phyloP scores from a whole-genome alignment of 2,329 filamentous ascomycete species.

The Epichloe sylvatica region DNA sequence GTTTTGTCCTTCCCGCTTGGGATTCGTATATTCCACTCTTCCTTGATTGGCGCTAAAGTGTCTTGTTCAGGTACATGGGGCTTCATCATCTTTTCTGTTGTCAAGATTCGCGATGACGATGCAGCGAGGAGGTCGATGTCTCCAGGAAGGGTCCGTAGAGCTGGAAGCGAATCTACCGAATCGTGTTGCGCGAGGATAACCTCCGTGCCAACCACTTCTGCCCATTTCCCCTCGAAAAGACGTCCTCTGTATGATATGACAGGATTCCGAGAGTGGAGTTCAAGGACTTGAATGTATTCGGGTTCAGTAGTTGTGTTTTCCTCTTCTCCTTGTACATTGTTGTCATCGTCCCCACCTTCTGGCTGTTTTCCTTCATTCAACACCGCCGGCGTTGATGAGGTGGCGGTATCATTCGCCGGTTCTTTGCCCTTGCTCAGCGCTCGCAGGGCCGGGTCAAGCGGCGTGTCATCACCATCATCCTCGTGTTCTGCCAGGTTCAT shows the following conservation, averaged over 20 bases:
- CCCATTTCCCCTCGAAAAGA: slow-evolving; percentile 70
- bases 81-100: slow-evolving; percentile 41
- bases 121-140: slow-evolving; percentile 55
- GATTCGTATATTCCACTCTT: slow-evolving; percentile 30
- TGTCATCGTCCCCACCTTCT: not conserved
- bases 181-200: slow-evolving; percentile 50
- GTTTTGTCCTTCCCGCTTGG: slow-evolving; percentile 31
- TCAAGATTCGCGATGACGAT: slow-evolving; percentile 47
- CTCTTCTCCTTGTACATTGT: slow-evolving; percentile 3
- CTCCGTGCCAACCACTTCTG: slow-evolving; percentile 71
- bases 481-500: slow-evolving; percentile 1
- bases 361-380: not conserved
- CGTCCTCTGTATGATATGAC: slow-evolving; percentile 67
- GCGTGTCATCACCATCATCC: slow-evolving; percentile 2
- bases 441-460: slow-evolving; percentile 5
- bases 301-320: slow-evolving; percentile 3
- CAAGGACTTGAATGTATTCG: slow-evolving; percentile 61
- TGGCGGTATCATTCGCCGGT: slow-evolving; percentile 4
- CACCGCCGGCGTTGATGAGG: slow-evolving; percentile 1
- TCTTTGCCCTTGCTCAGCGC: slow-evolving; percentile 6
- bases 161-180: slow-evolving; percentile 18
- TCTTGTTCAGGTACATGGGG: slow-evolving; percentile 26
- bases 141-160: slow-evolving; percentile 30
- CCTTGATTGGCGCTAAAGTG: slow-evolving; percentile 24
- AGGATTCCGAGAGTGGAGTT: slow-evolving; percentile 62